These are phyloP conservation scores for Arachnopeziza araneosa DNA, from an alignment of 2,329 filamentous ascomycete genomes.

Conservation along the genomic window DNA sequence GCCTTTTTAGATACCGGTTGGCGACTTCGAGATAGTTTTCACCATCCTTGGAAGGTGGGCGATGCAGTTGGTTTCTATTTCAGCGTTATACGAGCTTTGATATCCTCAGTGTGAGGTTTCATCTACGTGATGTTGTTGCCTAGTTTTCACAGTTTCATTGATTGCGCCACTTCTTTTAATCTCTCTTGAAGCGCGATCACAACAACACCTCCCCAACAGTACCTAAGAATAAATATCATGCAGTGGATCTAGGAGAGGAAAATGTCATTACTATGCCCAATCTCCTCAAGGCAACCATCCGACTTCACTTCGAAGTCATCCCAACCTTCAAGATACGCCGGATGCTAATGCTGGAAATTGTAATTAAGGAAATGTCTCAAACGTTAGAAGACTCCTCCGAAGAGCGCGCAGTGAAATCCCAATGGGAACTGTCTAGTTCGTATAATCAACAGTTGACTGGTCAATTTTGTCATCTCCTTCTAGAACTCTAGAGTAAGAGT, in stretches of 20 bases:
- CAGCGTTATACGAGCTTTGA: not conserved
- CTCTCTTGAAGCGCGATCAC: not conserved
- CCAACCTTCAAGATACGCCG: slow-evolving; percentile 7
- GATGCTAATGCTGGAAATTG: slow-evolving; percentile 12
- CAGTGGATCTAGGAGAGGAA: not conserved
- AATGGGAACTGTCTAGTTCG: slow-evolving; percentile 9
- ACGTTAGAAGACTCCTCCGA: not conserved
- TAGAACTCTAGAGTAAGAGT: slow-evolving; percentile 23
- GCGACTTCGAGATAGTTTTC: not conserved
- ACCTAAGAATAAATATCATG: not conserved
- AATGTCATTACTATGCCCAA: not conserved
- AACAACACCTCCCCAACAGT: not conserved
- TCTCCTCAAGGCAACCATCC: not conserved
- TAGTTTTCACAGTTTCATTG: not conserved
- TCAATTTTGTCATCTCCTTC: slow-evolving; percentile 31
- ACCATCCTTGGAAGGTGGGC: not conserved
- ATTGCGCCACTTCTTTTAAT: not conserved
- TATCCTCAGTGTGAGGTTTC: not conserved
- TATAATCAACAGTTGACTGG: slow-evolving; percentile 27
- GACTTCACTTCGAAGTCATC: not conserved
- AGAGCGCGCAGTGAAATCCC: not conserved
- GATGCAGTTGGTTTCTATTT: not conserved
- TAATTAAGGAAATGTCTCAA: not conserved
- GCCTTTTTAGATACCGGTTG: not conserved
- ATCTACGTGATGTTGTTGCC: not conserved